A percentile compares a stretch with the other conserved stretches of the same genome.
phyloP scores from a whole-genome alignment of 176 grass and related monocot genomes.

The Triticum turgidum region DNA sequence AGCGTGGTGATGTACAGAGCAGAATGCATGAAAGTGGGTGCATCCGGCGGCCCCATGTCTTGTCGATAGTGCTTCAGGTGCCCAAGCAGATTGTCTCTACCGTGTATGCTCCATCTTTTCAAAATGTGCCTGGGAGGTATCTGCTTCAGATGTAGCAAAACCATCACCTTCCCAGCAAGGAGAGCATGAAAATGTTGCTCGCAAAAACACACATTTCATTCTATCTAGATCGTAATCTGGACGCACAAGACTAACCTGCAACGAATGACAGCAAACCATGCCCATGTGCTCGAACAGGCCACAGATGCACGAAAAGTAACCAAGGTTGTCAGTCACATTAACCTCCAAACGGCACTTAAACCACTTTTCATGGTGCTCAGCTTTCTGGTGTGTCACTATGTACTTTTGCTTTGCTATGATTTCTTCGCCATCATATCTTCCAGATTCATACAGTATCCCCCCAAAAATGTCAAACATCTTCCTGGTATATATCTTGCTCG shows the following conservation, averaged over 20 bases:
- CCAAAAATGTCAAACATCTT: background rate
- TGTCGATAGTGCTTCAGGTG: background rate
- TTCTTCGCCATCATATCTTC: background rate
- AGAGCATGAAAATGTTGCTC: no score
- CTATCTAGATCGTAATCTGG: no score
- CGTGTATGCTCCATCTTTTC: background rate
- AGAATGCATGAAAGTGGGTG: background rate
- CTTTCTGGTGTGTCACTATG: background rate
- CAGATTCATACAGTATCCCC: background rate
- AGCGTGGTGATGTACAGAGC: no score
- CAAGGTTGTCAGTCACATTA: background rate
- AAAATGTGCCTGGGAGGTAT: background rate
- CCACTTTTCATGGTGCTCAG: background rate
- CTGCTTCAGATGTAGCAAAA: accelerated
- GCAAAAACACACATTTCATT: no score
- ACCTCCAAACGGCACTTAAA: background rate
- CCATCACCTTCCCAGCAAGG: background rate
- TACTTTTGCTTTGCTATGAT: background rate
- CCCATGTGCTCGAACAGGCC: background rate
- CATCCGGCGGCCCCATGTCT: background rate
- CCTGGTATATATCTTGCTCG: background rate
- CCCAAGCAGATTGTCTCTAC: background rate
- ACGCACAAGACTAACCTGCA: background rate
- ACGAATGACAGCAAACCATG: background rate
- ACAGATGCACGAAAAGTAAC: background rate